Evolutionary conservation across 2,329 filamentous ascomycete genomes (phyloP).

Genomic region (Aspergillus carbonarius): DNA sequence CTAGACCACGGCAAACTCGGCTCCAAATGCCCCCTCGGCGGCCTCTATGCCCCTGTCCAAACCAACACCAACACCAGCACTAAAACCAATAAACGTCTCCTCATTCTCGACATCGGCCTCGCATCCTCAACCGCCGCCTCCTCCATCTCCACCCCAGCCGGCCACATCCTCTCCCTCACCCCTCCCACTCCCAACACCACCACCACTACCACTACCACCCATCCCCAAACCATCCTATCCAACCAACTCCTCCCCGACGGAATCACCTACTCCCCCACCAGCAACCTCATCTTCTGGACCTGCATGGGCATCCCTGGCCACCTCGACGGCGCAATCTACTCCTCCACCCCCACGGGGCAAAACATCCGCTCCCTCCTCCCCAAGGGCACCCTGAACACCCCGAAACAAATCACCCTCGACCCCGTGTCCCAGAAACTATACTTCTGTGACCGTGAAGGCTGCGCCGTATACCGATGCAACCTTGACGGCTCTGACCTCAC

Average conservation of each 20-base stretch:
- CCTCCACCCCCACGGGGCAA: conserved; percentile 52
- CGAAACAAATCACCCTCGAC: conserved; percentile 43
- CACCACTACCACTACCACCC: neutral
- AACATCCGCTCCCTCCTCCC: conserved; percentile 47
- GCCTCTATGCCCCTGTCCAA: conserved; percentile 34
- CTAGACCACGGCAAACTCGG: conserved; percentile 51
- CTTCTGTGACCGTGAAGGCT: conserved; percentile 47
- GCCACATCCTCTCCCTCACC: conserved; percentile 20
- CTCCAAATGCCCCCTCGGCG: conserved; percentile 43
- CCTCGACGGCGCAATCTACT: conserved; percentile 47
- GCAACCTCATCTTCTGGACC: conserved; percentile 50
- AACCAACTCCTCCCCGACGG: conserved; percentile 45
- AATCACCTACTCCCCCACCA: conserved; percentile 38
- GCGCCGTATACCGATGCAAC: conserved; percentile 37
- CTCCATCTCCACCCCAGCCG: conserved; percentile 11
- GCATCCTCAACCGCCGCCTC: neutral
- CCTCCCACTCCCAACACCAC: conserved; percentile 15
- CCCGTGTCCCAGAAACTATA: conserved; percentile 33
- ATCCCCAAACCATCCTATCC: conserved; percentile 15
- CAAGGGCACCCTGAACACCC: conserved; percentile 50
- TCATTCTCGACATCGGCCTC: conserved; percentile 27
- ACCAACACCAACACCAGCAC: neutral
- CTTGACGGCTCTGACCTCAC: conserved; percentile 37
- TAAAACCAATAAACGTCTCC: neutral
- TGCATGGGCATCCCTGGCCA: conserved; percentile 47